phyloP scores from a whole-genome alignment of 2,329 filamentous ascomycete genomes.

The Neoscytalidium dimidiatum region DNA sequence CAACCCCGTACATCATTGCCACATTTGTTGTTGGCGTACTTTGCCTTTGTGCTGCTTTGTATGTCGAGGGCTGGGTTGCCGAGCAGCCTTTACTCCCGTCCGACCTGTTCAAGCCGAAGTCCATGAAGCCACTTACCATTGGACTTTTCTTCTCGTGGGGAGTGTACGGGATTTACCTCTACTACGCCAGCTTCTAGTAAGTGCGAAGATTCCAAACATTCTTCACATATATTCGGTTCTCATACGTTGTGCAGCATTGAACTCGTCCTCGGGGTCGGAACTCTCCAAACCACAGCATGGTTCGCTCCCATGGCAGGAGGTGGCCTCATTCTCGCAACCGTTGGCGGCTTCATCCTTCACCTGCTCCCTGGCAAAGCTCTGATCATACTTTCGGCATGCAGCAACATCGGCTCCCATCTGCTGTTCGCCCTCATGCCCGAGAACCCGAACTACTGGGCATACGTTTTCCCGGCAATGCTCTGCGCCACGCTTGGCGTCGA shows the following conservation, averaged over 20 bases:
- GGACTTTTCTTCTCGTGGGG: conserved; percentile 49
- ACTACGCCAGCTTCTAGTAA: conserved; percentile 40
- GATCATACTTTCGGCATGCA: conserved; percentile 61
- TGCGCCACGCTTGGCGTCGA: conserved; percentile 74
- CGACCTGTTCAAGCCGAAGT: conserved; percentile 69
- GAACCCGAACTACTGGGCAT: conserved; percentile 66
- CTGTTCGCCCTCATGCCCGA: conserved; percentile 59
- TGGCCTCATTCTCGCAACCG: conserved; percentile 64
- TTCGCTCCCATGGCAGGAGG: conserved; percentile 68
- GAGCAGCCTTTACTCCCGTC: conserved; percentile 68
- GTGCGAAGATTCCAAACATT: background rate
- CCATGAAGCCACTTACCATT: conserved; percentile 54
- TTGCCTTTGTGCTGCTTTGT: conserved; percentile 62
- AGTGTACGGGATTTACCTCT: conserved; percentile 39
- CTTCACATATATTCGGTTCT: conserved; percentile 27
- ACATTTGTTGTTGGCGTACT: conserved; percentile 65
- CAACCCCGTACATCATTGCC: conserved; percentile 70
- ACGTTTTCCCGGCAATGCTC: conserved; percentile 70
- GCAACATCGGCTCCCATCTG: conserved; percentile 59
- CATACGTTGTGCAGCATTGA: conserved; percentile 51
- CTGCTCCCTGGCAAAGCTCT: conserved; percentile 60
- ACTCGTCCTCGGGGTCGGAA: conserved; percentile 47
- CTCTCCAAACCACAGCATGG: conserved; percentile 64
- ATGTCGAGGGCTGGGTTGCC: conserved; percentile 72
- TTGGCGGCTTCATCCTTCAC: conserved; percentile 68